phyloP scores from a whole-genome alignment of 495 filamentous ascomycete genomes.

The Aspergillus saccharolyticus region DNA sequence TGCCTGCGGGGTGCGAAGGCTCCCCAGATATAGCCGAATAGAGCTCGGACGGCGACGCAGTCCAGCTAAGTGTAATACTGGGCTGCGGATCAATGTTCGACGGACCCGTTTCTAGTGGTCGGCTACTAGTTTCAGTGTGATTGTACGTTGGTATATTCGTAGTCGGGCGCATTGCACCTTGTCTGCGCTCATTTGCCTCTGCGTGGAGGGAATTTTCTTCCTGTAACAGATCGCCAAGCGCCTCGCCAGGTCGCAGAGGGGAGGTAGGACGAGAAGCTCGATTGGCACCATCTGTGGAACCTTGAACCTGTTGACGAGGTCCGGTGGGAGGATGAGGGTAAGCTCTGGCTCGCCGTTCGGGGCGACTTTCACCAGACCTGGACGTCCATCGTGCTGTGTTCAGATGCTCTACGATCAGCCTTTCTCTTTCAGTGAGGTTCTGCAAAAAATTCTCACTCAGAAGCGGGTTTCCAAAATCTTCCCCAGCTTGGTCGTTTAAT shows the following conservation, averaged over 20 bases:
- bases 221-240: slow-evolving; percentile 24
- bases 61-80: slow-evolving; percentile 34
- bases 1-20: slow-evolving; percentile 14
- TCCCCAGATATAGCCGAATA: slow-evolving; percentile 22
- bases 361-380: slow-evolving; percentile 30
- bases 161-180: slow-evolving; percentile 38
- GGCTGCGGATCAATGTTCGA: slow-evolving; percentile 32
- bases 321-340: slow-evolving; percentile 24
- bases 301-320: slow-evolving; percentile 31
- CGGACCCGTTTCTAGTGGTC: slow-evolving; percentile 16
- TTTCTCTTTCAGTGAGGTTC: slow-evolving; percentile 52
- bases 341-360: slow-evolving; percentile 29
- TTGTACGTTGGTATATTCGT: slow-evolving; percentile 44
- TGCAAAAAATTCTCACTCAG: slow-evolving; percentile 38
- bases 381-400: slow-evolving; percentile 42
- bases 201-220: slow-evolving; percentile 25
- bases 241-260: slow-evolving; percentile 24
- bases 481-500: slow-evolving; percentile 15
- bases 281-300: slow-evolving; percentile 36
- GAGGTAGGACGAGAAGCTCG: slow-evolving; percentile 38
- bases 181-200: slow-evolving; percentile 24
- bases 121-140: slow-evolving; percentile 19
- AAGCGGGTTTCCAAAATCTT: slow-evolving; percentile 24
- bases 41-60: slow-evolving; percentile 34
- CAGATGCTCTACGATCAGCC: slow-evolving; percentile 54